Conservation (phyloP, 768 basidiomycete species). For the Guyanaporus albipodus region DNA sequence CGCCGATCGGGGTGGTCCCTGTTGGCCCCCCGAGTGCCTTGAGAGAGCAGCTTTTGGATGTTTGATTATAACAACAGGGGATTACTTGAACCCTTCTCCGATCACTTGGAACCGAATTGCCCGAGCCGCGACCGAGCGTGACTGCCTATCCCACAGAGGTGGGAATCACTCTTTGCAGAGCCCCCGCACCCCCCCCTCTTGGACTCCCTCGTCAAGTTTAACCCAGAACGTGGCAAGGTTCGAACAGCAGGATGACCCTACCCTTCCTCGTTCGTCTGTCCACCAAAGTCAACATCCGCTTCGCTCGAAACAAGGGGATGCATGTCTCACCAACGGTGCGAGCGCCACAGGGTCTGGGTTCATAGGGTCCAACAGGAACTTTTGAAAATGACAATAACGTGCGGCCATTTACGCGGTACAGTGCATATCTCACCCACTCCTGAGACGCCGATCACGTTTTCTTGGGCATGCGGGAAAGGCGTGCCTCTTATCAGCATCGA, state of each 20-base stretch:
- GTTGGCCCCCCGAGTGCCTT: background rate
- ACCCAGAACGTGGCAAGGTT: no score
- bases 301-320: slow-evolving; percentile 12
- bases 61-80: background rate
- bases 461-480: slow-evolving; percentile 2
- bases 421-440: background rate
- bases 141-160: slow-evolving; percentile 20
- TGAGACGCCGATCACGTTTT: slow-evolving; percentile 15
- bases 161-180: no score
- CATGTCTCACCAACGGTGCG: background rate
- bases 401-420: slow-evolving; percentile 16
- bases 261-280: background rate
- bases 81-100: slow-evolving; percentile 21
- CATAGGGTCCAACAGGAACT: slow-evolving; percentile 16
- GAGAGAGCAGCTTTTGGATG: background rate
- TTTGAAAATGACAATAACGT: slow-evolving; percentile 8
- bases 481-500: background rate
- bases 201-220: background rate
- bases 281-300: background rate
- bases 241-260: no score
- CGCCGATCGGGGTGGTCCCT: slow-evolving; percentile 11
- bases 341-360: slow-evolving; percentile 21
- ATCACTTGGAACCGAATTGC: slow-evolving; percentile 6
- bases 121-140: background rate
- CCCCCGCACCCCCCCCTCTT: no score